Conservation (phyloP, 2,329 filamentous ascomycete species). For the Trichoderma arundinaceum region DNA sequence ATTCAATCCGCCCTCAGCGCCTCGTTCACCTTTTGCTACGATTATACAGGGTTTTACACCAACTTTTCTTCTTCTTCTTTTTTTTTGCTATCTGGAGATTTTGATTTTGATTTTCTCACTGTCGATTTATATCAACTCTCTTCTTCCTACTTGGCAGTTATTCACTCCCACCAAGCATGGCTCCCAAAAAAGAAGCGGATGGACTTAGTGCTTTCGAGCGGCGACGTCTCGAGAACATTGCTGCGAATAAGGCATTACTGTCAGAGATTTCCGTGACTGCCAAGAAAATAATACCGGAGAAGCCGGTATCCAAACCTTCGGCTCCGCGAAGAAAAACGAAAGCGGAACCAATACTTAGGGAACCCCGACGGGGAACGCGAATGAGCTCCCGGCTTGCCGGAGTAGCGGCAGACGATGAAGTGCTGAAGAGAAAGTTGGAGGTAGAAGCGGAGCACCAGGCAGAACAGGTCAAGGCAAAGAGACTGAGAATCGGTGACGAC, state of each 20-base stretch:
- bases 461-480: slow-evolving; percentile 61
- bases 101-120: background rate
- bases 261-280: slow-evolving; percentile 77
- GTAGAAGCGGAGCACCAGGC: slow-evolving; percentile 54
- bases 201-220: slow-evolving; percentile 84
- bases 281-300: slow-evolving; percentile 67
- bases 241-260: slow-evolving; percentile 79
- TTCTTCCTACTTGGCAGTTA: background rate
- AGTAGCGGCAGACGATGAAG: slow-evolving; percentile 54
- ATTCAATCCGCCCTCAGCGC: slow-evolving; percentile 17
- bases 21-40: slow-evolving; percentile 20
- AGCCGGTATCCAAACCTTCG: slow-evolving; percentile 53
- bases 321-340: slow-evolving; percentile 42
- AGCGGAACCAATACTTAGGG: slow-evolving; percentile 54
- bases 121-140: too few relatives aligned
- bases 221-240: slow-evolving; percentile 83
- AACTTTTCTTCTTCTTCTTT: background rate
- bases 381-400: slow-evolving; percentile 65
- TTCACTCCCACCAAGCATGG: slow-evolving; percentile 46
- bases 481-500: slow-evolving; percentile 57
- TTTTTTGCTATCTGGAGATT: background rate
- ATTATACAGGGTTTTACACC: background rate
- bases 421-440: slow-evolving; percentile 57
- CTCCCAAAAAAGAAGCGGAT: slow-evolving; percentile 50
- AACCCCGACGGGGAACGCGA: slow-evolving; percentile 57